A percentile compares a stretch with the other conserved stretches of the same genome.
phyloP scores from a whole-genome alignment of 1,139 yeast species.

The Scheffersomyces cryptocercus region DNA sequence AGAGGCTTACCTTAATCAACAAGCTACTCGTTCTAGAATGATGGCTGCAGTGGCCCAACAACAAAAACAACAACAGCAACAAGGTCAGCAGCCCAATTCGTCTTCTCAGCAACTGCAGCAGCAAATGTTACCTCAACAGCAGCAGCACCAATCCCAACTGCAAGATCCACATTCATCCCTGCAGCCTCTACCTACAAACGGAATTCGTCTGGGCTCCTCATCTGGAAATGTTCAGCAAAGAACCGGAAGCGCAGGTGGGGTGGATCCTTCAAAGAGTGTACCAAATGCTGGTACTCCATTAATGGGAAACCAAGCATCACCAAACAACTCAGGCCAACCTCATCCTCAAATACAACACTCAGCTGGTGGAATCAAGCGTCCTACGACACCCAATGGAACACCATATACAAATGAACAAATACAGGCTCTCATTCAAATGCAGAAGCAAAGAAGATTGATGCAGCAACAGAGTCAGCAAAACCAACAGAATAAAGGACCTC shows the following conservation, averaged over 20 bases:
- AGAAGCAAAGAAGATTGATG: conserved; percentile 51
- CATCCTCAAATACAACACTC: conserved; percentile 2
- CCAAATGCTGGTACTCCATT: background rate
- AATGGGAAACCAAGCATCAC: conserved; percentile 2
- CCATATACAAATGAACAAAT: conserved; percentile 57
- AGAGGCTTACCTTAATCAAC: conserved; percentile 65
- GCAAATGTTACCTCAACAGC: background rate
- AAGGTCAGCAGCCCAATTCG: background rate
- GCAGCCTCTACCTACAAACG: background rate
- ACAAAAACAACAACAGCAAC: conserved; percentile 23
- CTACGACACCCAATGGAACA: conserved; percentile 53
- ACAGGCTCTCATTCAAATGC: conserved; percentile 53
- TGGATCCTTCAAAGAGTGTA: background rate
- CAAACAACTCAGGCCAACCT: conserved; percentile 1
- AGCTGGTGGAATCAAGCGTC: conserved; percentile 20
- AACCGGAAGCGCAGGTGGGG: background rate
- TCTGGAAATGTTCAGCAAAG: background rate
- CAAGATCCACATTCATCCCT: background rate
- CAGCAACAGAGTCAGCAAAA: conserved; percentile 39
- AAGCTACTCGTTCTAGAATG: conserved; percentile 39
- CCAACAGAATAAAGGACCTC: conserved; percentile 2
- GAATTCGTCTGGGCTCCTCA: background rate
- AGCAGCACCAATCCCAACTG: conserved; percentile 4
- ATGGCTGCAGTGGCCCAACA: conserved; percentile 44
- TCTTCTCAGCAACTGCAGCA: conserved; percentile 11